Base-by-base conservation (phyloP, 2,329 filamentous ascomycete genomes). In the Thermomyces lanuginosus region DNA sequence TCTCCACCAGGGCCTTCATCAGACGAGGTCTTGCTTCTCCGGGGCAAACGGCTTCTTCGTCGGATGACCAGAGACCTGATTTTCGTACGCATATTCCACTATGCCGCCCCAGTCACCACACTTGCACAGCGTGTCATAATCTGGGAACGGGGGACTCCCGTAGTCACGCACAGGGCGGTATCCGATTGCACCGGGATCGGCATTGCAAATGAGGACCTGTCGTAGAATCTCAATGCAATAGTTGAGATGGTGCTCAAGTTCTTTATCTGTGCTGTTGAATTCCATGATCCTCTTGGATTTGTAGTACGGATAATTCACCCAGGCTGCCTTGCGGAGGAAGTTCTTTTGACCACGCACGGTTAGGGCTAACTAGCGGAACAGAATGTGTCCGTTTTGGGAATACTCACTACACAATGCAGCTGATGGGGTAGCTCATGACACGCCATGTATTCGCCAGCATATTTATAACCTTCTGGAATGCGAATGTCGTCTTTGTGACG, bases 151-250 rank as follows among this genome's bases (percentile, higher is more conserved):
- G 9, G 24, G 29, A 4, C 15, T 17, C 8, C 32, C 31, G 14
- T 26, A 24, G 21, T 21, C 25, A 3, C 19, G 26, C 24, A 35
- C 29, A 16, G 24, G 33, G 14, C 35, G 31, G 34, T 37, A 37
- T 10, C 35, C 33, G 8, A 32, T 21, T 3, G 32, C 9, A 6
- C 34, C 29, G 1, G 31, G 11, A 23, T 38, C 36, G 17, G 30
- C 29, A 24, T 38, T 26, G 12, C 34, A 38, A 15, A 33, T 36
- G 8, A 39, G 12, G 11, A 32, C 31, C 22, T 38, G 33, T 3
- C 36, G 36, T 4, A 39, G 27, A 10, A 30, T 38, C 25, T 39
- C 36, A 16, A 33, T 30, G 14, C 33, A 39, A 20, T 38, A 33
- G 22, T 39, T 34, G 13, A 30, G 19, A 16, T 25, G 22, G n/a